Evolutionary conservation across 2,329 filamentous ascomycete species (phyloP), one percentile per base, ranked within the genome.

Genomic region (Colletotrichum tofieldiae): DNA sequence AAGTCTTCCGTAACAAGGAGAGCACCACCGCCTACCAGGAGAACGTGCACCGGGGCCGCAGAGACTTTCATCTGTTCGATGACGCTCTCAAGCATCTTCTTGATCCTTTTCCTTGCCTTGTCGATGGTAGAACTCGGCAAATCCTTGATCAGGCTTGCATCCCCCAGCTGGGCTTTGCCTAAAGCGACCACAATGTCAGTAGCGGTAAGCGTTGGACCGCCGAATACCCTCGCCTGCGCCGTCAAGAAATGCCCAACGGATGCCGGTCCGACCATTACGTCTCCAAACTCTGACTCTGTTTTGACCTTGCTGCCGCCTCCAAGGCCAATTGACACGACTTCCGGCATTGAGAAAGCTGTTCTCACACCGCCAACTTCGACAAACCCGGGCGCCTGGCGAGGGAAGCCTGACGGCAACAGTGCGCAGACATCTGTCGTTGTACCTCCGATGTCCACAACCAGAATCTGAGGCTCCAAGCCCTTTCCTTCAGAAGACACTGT

Each of bases 361-460:
- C 88, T 82, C 0, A 91, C 88, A 1, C 89, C 89, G 2, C 86
- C 88, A 5, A 92, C 82, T 66, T 89, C 86, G 12, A 88, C 87
- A 65, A 88, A 91, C 0, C 87, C 87, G 0, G 88, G 85, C 4
- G 90, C 88, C 73, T 91, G 89, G 26, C 89, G 84, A 0, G 90
- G 90, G 58, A 91, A 91, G 0, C 90, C 90, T 2, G 86, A 89
- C 0, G 88, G 85, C 1, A 90, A 81, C 2, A 92, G 78, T 0
- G 88, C 83, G 35, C 89, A 89, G 11, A 91, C 86, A 77, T 92
- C 90, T 2, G 88, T 89, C 0, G 89, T 91, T 0, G 90, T 91
- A 20, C 89, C 89, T 9, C 90, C 89, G 37, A 91, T 85, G 75
- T 91, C 89, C 2, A 90, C 84, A 0, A 90, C 88, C 54, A 90